Evolutionary conservation across 2,329 filamentous ascomycete genomes (phyloP).

Genomic region (Chaetoscypha palmicola): DNA sequence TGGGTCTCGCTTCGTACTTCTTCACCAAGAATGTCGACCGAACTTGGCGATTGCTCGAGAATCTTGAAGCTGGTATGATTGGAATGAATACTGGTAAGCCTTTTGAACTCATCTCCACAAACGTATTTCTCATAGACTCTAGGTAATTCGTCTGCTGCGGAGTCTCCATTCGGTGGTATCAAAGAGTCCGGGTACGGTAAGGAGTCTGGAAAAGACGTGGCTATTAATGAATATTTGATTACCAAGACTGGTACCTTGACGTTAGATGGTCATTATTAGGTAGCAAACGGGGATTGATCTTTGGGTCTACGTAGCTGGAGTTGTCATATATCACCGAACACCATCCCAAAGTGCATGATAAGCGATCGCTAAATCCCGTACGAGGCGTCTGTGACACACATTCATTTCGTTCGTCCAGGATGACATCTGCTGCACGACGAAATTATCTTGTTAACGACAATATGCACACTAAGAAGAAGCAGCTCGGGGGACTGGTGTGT

Average conservation of each 20-base stretch:
- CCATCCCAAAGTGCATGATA: too few relatives aligned
- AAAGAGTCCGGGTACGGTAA: slow-evolving; percentile 64
- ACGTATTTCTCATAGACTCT: too few relatives aligned
- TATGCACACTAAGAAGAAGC: too few relatives aligned
- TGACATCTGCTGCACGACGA: too few relatives aligned
- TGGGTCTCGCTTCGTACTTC: slow-evolving; percentile 60
- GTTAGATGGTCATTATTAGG: slow-evolving; percentile 34
- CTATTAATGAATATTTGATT: slow-evolving; percentile 54
- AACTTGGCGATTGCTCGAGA: slow-evolving; percentile 59
- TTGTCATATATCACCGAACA: too few relatives aligned
- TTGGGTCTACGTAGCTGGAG: too few relatives aligned
- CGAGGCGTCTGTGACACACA: too few relatives aligned
- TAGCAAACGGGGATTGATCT: neutral
- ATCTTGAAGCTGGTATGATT: slow-evolving; percentile 63
- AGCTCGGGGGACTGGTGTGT: too few relatives aligned
- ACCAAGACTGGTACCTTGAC: slow-evolving; percentile 57
- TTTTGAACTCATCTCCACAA: too few relatives aligned
- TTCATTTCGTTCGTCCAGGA: too few relatives aligned
- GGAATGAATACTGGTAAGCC: slow-evolving; percentile 53
- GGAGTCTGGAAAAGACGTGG: slow-evolving; percentile 60
- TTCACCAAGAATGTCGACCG: slow-evolving; percentile 64
- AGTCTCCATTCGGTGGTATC: slow-evolving; percentile 61
- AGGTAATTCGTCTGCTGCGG: slow-evolving; percentile 55
- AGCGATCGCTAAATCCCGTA: too few relatives aligned
- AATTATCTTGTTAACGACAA: too few relatives aligned